These are phyloP conservation scores for Talinum fruticosum DNA, from an alignment of 148 eudicot genomes.

Conservation along the genomic window DNA sequence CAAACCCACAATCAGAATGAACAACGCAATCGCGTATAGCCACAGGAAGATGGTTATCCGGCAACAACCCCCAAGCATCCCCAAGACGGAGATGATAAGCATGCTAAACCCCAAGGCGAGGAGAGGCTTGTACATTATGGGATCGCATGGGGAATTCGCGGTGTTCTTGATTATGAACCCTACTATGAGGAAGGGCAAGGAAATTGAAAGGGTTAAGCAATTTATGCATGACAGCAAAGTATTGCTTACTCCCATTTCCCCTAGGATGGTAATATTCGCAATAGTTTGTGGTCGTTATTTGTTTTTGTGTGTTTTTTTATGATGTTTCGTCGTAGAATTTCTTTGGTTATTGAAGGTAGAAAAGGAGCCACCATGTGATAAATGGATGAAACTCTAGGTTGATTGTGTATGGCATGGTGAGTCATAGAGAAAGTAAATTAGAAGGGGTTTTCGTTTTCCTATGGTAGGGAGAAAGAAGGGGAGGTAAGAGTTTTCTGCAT, in stretches of 20 bases:
- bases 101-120: constrained; percentile 27
- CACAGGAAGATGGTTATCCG: constrained; percentile 26
- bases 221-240: constrained; percentile 30
- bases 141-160: constrained; percentile 41
- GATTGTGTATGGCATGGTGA: not conserved
- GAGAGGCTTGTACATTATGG: constrained; percentile 44
- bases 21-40: constrained; percentile 30
- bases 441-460: not conserved
- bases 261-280: not conserved
- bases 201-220: constrained; percentile 26
- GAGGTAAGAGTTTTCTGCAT: constrained; percentile 5
- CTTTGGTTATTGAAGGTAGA: not conserved
- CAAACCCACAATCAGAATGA: constrained; percentile 26
- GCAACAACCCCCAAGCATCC: constrained; percentile 38
- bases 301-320: not conserved
- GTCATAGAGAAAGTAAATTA: not conserved
- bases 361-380: not conserved
- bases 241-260: constrained; percentile 27
- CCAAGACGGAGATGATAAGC: constrained; percentile 29
- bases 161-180: constrained; percentile 27
- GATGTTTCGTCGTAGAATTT: not conserved
- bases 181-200: constrained; percentile 34
- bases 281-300: not conserved
- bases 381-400: not conserved
- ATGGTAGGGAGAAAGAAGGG: constrained; percentile 18